phyloP scores from a whole-genome alignment of 2,329 filamentous ascomycete genomes.

The Bertia moriformis region DNA sequence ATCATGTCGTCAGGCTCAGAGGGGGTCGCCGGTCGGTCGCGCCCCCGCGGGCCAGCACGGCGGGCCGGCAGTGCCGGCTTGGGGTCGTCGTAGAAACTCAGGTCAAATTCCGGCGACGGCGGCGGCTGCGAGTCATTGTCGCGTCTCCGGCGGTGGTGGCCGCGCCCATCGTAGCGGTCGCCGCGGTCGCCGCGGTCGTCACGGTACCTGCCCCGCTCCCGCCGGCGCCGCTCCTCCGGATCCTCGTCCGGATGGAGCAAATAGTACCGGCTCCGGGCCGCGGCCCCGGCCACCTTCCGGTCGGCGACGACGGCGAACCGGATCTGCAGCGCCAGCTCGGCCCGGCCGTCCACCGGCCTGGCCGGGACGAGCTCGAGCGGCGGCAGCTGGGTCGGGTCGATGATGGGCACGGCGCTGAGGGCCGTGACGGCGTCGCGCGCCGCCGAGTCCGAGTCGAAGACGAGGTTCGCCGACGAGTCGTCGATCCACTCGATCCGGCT shows the following conservation, averaged over 20 bases:
- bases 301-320: constrained; percentile 64
- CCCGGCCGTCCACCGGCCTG: constrained; percentile 52
- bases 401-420: constrained; percentile 33
- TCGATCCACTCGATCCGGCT: constrained; percentile 82
- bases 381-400: constrained; percentile 38
- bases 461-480: constrained; percentile 74
- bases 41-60: constrained; percentile 7
- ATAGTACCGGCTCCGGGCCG: constrained; percentile 77
- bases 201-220: constrained; percentile 42
- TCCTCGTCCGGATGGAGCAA: constrained; percentile 82
- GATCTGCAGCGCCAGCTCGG: constrained; percentile 56
- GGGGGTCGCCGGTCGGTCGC: too few species aligned
- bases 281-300: constrained; percentile 65
- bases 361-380: constrained; percentile 52
- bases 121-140: too few species aligned
- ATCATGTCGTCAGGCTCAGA: constrained; percentile 7
- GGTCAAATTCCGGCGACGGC: constrained; percentile 62
- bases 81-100: constrained; percentile 72
- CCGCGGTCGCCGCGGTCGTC: constrained; percentile 31
- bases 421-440: constrained; percentile 39
- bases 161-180: constrained; percentile 24
- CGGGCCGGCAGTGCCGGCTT: constrained; percentile 15
- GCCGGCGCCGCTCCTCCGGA: constrained; percentile 56
- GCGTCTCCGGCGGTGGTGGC: constrained; percentile 17
- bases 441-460: constrained; percentile 46